Conservation (phyloP, 192 early-diverging fungal species). For the Coemansia sp. region DNA sequence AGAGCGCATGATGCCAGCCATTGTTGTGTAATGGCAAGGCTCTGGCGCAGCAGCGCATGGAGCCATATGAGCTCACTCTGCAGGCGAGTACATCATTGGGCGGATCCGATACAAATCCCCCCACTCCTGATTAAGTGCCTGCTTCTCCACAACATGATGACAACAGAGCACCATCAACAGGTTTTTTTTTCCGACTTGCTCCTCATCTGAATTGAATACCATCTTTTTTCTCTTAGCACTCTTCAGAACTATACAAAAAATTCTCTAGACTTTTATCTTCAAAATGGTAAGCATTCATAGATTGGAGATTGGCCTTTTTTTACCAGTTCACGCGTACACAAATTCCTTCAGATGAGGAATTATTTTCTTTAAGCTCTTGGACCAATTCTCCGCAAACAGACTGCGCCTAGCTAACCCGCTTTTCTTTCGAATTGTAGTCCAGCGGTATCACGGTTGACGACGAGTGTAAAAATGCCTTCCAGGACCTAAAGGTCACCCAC, state of each 20-base stretch:
- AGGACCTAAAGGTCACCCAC: conserved; percentile 64
- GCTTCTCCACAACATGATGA: not conserved
- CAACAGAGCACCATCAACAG: not conserved
- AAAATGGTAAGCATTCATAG: not conserved
- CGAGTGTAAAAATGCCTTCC: conserved; percentile 62
- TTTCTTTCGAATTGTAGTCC: conserved; percentile 52
- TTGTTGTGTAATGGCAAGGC: not conserved
- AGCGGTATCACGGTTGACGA: conserved; percentile 71
- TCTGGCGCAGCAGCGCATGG: not conserved
- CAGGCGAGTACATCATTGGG: too few relatives aligned
- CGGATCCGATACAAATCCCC: not conserved
- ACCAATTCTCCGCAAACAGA: not conserved
- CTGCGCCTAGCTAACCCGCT: not conserved
- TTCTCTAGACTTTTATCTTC: not conserved
- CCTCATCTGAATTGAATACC: not conserved
- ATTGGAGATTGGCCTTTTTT: not conserved
- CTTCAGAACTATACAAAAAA: not conserved
- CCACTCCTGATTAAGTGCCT: not conserved
- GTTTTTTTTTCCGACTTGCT: not conserved
- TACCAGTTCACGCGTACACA: not conserved
- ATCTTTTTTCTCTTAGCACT: not conserved
- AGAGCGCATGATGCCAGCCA: not conserved
- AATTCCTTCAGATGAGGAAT: not conserved
- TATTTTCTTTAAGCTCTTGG: not conserved
- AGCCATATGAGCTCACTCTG: not conserved